Conservation (phyloP, 805 yeast species). For the Candida railenensis region DNA sequence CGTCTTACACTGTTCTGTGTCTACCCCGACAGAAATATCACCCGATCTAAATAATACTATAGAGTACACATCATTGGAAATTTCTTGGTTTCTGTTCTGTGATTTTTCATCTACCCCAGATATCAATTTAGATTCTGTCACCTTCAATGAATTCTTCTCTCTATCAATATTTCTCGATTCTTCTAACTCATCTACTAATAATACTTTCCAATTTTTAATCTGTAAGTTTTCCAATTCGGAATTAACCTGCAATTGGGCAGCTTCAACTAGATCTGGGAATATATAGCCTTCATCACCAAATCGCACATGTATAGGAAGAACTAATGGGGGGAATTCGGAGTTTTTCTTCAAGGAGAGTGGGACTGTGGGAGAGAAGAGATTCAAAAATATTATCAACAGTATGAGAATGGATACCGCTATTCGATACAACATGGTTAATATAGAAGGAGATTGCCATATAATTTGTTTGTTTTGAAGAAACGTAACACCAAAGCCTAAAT, state of each 20-base stretch:
- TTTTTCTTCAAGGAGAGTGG: background rate
- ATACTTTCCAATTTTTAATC: constrained; percentile 9
- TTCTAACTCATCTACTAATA: constrained; percentile 14
- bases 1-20: constrained; percentile 39
- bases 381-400: no score
- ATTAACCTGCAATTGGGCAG: constrained; percentile 36
- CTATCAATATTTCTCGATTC: background rate
- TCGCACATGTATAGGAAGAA: constrained; percentile 22
- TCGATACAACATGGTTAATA: background rate
- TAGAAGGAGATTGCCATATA: background rate
- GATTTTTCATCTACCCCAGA: constrained; percentile 9
- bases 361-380: background rate
- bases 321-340: background rate
- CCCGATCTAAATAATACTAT: constrained; percentile 26
- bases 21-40: constrained; percentile 44
- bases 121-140: constrained; percentile 26
- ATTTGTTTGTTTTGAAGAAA: no score
- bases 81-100: constrained; percentile 8
- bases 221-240: constrained; percentile 11
- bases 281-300: constrained; percentile 42
- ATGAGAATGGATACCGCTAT: background rate
- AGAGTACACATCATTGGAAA: background rate
- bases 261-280: constrained; percentile 68
- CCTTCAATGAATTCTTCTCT: constrained; percentile 12
- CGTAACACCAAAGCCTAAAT: no score